Base-by-base conservation (phyloP, 192 early-diverging fungal genomes). In the Haplosporangium gracile region DNA sequence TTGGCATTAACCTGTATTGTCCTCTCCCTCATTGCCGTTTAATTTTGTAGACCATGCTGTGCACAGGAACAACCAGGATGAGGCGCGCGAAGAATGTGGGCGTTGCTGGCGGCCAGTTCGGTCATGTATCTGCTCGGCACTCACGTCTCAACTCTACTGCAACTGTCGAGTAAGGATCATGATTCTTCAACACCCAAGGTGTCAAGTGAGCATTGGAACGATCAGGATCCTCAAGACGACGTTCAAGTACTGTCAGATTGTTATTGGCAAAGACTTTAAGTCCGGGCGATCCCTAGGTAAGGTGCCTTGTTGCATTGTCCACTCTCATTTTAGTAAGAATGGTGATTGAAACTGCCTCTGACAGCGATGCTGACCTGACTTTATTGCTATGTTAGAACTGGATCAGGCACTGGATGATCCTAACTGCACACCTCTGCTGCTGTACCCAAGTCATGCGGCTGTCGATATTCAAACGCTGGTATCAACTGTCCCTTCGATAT, bases 191-290 rank as follows among this genome's bases (percentile, higher is more conserved):
- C 82, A 88, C 38, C 81, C 87, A 53, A 79, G 81, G 72, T 88
- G 87, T 42, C 87, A 88, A 70, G 87, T 88, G 53, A 88, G 82
- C 42, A 88, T 88, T 43, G 87, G 87, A 4, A 88, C 87, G 0
- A 80, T 88, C 55, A 42, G 87, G n/a, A 88, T 88, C 9, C 74
- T 88, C 6, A 88, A 88, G 42, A 72, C 75, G 43, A 78, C 63
- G 38, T 82, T 88, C 68, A 88, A 83, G 18, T 77, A 88, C 45
- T 88, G 87, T 55, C 74, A 83, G n/a, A 83, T 88, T 36, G 51
- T 88, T 32, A 83, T 88, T 34, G 87, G 87, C 40, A 88, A 88
- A 32, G 87, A 88, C 68, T 88, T 88, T 34, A 76, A 77, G 11
- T 36, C 34, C 5, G 78, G 78, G 10, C 76, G 74, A 73, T 88